Percentiles rank a stretch among this genome's conserved stretches.
Conservation (phyloP, 805 yeast genomes). For the Vanderwaltozyma verrucispora region DNA sequence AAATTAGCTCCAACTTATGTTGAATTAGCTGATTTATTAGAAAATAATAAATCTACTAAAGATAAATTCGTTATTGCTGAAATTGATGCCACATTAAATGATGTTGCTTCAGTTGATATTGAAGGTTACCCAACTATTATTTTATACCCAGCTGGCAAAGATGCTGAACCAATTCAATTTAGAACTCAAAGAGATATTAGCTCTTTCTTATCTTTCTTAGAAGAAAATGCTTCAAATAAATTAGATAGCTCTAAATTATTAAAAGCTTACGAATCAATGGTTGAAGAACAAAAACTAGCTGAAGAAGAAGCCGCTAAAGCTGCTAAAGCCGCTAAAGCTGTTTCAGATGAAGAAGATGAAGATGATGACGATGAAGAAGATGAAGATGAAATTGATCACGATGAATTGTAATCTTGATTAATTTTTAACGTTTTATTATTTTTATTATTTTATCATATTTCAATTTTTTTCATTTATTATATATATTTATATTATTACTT, state of each 20-base stretch:
- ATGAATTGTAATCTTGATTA: constrained; percentile 17
- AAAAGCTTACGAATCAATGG: constrained; percentile 20
- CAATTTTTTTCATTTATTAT: too few species aligned
- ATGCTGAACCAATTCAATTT: constrained; percentile 54
- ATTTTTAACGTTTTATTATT: background rate
- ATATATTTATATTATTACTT: too few species aligned
- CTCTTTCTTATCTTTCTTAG: constrained; percentile 57
- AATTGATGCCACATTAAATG: constrained; percentile 84
- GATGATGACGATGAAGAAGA: constrained; percentile 16
- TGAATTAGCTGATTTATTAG: constrained; percentile 67
- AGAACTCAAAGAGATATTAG: constrained; percentile 67
- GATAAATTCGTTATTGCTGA: constrained; percentile 67
- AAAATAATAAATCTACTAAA: constrained; percentile 37
- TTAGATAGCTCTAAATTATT: constrained; percentile 39
- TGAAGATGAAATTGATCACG: constrained; percentile 19
- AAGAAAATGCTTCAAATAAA: constrained; percentile 51
- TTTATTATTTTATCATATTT: background rate
- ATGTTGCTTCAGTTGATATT: constrained; percentile 63
- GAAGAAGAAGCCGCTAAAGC: constrained; percentile 9
- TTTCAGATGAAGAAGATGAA: constrained; percentile 13
- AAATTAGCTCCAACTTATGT: constrained; percentile 81
- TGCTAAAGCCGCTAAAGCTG: constrained; percentile 5
- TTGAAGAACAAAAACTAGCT: constrained; percentile 7
- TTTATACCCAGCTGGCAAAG: constrained; percentile 81
- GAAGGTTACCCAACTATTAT: constrained; percentile 89